Evolutionary conservation across 2,329 filamentous ascomycete genomes (phyloP), one percentile per base, ranked within the genome.

Genomic region (Pyrenophora seminiperda): DNA sequence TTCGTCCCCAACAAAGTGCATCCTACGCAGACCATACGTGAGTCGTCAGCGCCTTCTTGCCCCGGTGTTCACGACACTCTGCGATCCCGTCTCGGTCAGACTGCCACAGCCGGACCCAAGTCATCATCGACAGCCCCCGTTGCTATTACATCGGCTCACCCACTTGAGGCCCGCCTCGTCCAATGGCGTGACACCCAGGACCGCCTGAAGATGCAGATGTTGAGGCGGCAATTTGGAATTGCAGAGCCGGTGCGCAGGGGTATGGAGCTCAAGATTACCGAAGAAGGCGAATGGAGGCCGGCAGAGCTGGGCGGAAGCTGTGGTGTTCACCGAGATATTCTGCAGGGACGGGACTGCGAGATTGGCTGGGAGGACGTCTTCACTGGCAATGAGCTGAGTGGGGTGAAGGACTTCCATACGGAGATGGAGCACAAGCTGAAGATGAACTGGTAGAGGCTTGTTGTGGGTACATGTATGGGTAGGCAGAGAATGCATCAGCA

Each of bases 291-390:
- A 74, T 96, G 91, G 88, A 82, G 85, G 66, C 91, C 91, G 40
- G 77, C 84, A 63, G 85, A 83, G 37, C 78, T 96, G 47, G 82
- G 84, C 36, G 84, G 86, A 30, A 75, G 78, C 39, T 81, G 83
- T 9, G 85, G 85, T 68, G 81, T 97, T 42, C 92, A 97, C 77
- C 90, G 91, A 79, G 93, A 97, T 73, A 91, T 99, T 57, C 77
- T 99, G 67, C 82, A 81, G 54, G 92, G 91, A 3, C 79, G 86
- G 67, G 94, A 97, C 72, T 77, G 82, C 20, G 87, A 83, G 66
- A 80, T 96, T 63, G 84, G 81, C 7, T 99, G 94, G 94, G 94
- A 99, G 81, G 94, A 97, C 78, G 85, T 99, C 15, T 97, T 88
- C 72, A 84, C 82, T 15, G 90, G 80, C 53, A 87, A 89, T 63